Conservation (phyloP, 371 early-diverging fungal species). For the Gilbertella persicaria region DNA sequence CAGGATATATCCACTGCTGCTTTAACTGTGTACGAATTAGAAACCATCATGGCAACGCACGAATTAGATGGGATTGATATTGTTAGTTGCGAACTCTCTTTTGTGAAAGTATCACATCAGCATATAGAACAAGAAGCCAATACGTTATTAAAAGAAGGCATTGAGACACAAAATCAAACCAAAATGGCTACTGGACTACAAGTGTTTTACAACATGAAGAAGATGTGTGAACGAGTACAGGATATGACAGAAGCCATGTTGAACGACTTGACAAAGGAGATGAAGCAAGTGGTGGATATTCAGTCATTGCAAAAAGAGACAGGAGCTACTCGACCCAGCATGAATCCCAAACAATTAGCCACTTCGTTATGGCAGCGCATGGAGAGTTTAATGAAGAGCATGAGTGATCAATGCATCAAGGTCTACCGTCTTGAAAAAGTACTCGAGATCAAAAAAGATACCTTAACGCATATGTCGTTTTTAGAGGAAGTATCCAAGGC, state of each 20-base stretch:
- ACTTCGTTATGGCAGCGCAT: constrained; percentile 68
- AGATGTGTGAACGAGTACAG: constrained; percentile 55
- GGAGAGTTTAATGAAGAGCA: constrained; percentile 73
- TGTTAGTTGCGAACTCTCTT: constrained; percentile 53
- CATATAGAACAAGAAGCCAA: constrained; percentile 58
- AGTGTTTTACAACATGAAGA: constrained; percentile 71
- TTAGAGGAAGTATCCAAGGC: constrained; percentile 59
- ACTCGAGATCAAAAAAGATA: constrained; percentile 69
- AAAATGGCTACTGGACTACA: constrained; percentile 78
- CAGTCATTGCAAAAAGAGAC: constrained; percentile 66
- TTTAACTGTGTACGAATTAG: constrained; percentile 57
- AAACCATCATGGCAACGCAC: constrained; percentile 56
- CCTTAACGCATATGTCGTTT: constrained; percentile 65
- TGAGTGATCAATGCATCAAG: constrained; percentile 70
- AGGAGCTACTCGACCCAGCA: constrained; percentile 44
- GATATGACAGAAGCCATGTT: constrained; percentile 48
- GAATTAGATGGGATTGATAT: constrained; percentile 71
- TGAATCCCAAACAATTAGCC: constrained; percentile 56
- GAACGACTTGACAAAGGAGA: constrained; percentile 52
- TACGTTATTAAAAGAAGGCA: constrained; percentile 58
- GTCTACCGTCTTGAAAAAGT: constrained; percentile 76
- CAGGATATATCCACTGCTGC: constrained; percentile 65
- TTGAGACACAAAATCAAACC: constrained; percentile 64
- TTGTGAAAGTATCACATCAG: constrained; percentile 47
- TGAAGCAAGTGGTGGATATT: constrained; percentile 63